Evolutionary conservation across 306 rosid species (phyloP), one percentile per base, ranked within the genome.

Genomic region (Mimosa bimucronata): DNA sequence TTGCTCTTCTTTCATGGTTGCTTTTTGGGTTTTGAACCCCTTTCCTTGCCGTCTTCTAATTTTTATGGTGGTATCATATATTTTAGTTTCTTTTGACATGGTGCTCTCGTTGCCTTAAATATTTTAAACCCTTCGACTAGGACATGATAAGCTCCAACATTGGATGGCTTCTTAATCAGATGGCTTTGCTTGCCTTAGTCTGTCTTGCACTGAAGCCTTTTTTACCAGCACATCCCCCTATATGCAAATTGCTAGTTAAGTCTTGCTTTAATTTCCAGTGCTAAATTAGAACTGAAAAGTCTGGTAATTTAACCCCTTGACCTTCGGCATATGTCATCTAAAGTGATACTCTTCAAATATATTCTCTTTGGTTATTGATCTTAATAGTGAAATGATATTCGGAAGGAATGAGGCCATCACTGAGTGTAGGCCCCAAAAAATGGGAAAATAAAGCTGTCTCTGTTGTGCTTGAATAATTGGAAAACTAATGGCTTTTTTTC

Each of bases 201-300:
- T 58, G 30, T 57, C 62, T 71, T 19, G 55, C 42, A 79, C 77
- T 74, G 21, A 55, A 77, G 46, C 38, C 77, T 73, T 80, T n/a
- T 2, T 37, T 75, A 45, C 58, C 57, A 55, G 58, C 79, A 76
- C 19, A 41, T 21, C 72, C 41, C 48, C 14, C 4, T 45, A 66
- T 29, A 37, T 80, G 73, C 41, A 26, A 29, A 40, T 31, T 53
- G 21, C 64, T n/a, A 67, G 75, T 67, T 57, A n/a, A 44, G 53
- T 2, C 13, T 29, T 52, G 57, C 55, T 37, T 44, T 79, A 46
- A 46, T 14, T 57, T 60, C n/a, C 53, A 21, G 21, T 50, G 61
- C 77, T 75, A 44, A 65, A 38, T 77, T 41, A 57, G 72, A 21
- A 37, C 66, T 31, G 72, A n/a, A 6, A 72, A 61, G 19, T 52